phyloP scores from a whole-genome alignment of 208 protist genomes.

The Crithidia thermophila region DNA sequence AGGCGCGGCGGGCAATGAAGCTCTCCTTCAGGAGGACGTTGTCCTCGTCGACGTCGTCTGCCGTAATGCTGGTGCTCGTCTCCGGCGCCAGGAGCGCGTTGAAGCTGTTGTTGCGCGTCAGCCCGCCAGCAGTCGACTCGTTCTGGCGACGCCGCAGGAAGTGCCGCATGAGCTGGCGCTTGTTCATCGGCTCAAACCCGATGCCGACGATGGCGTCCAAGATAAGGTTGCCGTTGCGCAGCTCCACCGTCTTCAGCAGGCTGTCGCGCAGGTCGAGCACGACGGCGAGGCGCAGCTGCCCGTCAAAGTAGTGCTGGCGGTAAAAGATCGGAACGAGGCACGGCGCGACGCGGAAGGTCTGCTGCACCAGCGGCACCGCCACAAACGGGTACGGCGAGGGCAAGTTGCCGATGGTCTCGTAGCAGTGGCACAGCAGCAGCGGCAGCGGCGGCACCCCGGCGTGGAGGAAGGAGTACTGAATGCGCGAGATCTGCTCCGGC shows the following conservation, averaged over 20 bases:
- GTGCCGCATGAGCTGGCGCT: slow-evolving; percentile 42
- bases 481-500: slow-evolving; percentile 44
- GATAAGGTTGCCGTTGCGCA: slow-evolving; percentile 49
- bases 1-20: slow-evolving; percentile 36
- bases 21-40: slow-evolving; percentile 31
- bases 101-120: slow-evolving; percentile 4
- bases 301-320: slow-evolving; percentile 57
- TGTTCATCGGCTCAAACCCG: slow-evolving; percentile 59
- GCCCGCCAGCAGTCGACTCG: neutral
- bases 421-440: slow-evolving; percentile 58
- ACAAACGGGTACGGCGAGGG: slow-evolving; percentile 63
- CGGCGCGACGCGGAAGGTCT: slow-evolving; percentile 55
- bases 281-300: slow-evolving; percentile 45
- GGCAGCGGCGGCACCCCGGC: slow-evolving; percentile 51
- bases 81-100: neutral
- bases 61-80: slow-evolving; percentile 14
- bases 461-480: slow-evolving; percentile 53
- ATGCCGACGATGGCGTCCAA: slow-evolving; percentile 48
- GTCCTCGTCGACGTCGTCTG: slow-evolving; percentile 8
- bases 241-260: slow-evolving; percentile 55
- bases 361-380: slow-evolving; percentile 47
- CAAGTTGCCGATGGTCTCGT: slow-evolving; percentile 61
- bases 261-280: slow-evolving; percentile 64
- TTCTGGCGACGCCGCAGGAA: slow-evolving; percentile 21
- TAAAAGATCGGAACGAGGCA: slow-evolving; percentile 58